phyloP scores from a whole-genome alignment of 345 rosid genomes.

The Lenwebbia sp. region DNA sequence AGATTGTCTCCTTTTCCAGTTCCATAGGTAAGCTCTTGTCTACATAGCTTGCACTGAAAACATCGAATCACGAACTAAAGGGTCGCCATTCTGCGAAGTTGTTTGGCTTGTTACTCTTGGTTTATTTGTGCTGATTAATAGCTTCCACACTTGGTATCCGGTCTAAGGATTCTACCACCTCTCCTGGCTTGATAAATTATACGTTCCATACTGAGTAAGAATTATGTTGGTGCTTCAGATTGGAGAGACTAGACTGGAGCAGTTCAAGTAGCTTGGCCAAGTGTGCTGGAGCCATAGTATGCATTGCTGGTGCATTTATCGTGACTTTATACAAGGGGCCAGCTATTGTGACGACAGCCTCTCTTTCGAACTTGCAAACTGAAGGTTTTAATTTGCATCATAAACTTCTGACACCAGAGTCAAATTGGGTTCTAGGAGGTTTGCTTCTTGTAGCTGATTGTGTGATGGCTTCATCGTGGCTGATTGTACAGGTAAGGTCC shows the following conservation, averaged over 20 bases:
- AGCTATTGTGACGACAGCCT: constrained; percentile 7
- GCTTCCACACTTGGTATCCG: neutral
- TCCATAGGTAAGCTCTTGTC: neutral
- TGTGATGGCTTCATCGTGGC: constrained; percentile 20
- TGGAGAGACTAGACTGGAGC: constrained; percentile 30
- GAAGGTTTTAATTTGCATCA: neutral
- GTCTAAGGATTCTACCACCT: neutral
- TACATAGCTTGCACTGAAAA: neutral
- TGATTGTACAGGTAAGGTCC: constrained; percentile 26
- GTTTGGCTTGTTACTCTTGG: neutral
- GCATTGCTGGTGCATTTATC: constrained; percentile 32
- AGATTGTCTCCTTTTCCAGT: neutral
- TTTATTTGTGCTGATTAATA: neutral
- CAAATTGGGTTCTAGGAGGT: constrained; percentile 37
- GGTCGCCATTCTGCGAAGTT: neutral
- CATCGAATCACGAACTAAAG: neutral
- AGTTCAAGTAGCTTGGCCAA: constrained; percentile 24
- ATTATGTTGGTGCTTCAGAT: constrained; percentile 11
- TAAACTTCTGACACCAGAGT: neutral
- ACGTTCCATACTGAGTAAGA: neutral
- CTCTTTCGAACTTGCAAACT: neutral
- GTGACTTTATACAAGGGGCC: constrained; percentile 38
- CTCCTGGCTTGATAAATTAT: neutral
- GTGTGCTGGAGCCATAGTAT: constrained; percentile 24
- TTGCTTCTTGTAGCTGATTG: constrained; percentile 26